phyloP scores from a whole-genome alignment of 176 grass and related monocot genomes.

The Triticum timopheevii region DNA sequence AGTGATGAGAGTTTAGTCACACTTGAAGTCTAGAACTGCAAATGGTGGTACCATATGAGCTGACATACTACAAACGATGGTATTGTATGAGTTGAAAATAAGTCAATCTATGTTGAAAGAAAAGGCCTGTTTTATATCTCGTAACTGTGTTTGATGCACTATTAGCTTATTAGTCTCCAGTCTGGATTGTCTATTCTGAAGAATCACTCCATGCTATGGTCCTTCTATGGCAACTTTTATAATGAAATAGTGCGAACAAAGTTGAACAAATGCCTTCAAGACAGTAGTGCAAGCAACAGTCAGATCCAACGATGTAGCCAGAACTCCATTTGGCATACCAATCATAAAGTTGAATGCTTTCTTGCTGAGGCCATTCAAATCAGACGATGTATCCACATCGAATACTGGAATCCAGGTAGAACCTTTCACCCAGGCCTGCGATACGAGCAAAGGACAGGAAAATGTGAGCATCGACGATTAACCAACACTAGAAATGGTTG shows the following conservation, averaged over 20 bases:
- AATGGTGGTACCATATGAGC: neutral
- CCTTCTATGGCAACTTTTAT: neutral
- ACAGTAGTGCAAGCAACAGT: neutral
- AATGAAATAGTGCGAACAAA: neutral
- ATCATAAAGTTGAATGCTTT: constrained; percentile 81
- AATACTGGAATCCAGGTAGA: constrained; percentile 96
- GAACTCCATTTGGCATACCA: constrained; percentile 49
- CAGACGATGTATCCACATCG: constrained; percentile 56
- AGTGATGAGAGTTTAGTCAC: constrained; percentile 21
- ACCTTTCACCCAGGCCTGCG: constrained; percentile 92
- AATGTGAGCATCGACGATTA: neutral
- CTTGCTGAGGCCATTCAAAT: constrained; percentile 57
- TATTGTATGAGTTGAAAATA: neutral
- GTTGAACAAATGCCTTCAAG: neutral
- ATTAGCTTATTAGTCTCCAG: neutral
- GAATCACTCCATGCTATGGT: neutral
- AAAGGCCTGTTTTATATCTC: neutral
- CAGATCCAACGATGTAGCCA: neutral
- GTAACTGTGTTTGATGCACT: neutral
- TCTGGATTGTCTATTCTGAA: neutral
- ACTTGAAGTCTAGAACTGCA: neutral
- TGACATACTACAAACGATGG: neutral
- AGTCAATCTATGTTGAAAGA: neutral
- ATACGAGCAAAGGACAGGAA: neutral
- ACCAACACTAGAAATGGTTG: neutral